These are phyloP conservation scores for Endothia cerciana DNA, from an alignment of 2,329 filamentous ascomycete genomes.

Conservation along the genomic window DNA sequence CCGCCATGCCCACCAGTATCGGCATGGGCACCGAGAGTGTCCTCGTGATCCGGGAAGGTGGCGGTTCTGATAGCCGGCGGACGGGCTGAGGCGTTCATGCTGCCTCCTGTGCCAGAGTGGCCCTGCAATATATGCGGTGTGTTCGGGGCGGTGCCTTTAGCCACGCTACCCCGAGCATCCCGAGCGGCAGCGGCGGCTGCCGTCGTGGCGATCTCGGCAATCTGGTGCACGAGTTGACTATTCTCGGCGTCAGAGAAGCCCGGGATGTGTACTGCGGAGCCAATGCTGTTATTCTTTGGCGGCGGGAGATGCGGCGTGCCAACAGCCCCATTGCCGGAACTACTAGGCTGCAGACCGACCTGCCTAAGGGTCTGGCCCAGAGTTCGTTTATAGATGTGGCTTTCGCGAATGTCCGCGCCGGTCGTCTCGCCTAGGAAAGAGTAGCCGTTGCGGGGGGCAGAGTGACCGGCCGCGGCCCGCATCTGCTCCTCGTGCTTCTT, in stretches of 20 bases:
- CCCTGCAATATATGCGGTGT: constrained; percentile 24
- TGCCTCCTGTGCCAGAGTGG: constrained; percentile 30
- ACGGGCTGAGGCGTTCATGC: constrained; percentile 29
- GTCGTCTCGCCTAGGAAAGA: constrained; percentile 50
- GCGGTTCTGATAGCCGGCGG: constrained; percentile 41
- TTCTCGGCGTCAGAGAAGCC: constrained; percentile 84
- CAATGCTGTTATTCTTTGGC: constrained; percentile 59
- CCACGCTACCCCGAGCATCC: constrained; percentile 56
- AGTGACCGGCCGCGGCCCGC: constrained; percentile 37
- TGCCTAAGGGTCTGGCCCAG: constrained; percentile 88
- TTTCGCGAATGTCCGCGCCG: constrained; percentile 77
- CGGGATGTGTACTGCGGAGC: constrained; percentile 58
- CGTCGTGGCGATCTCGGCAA: constrained; percentile 91
- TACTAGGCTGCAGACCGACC: constrained; percentile 64
- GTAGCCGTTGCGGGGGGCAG: constrained; percentile 25
- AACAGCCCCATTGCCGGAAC: constrained; percentile 47
- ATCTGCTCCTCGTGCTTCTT: constrained; percentile 65
- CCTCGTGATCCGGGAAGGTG: constrained; percentile 51
- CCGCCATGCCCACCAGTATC: constrained; percentile 60
- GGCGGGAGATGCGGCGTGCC: constrained; percentile 75
- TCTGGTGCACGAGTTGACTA: constrained; percentile 77
- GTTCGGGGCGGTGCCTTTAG: constrained; percentile 26
- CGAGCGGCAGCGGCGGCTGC: constrained; percentile 85
- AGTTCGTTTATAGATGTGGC: constrained; percentile 89
- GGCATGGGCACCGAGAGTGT: constrained; percentile 37